These are phyloP conservation scores for Ceratonia siliqua DNA, from an alignment of 306 rosid species.

Conservation along the genomic window DNA sequence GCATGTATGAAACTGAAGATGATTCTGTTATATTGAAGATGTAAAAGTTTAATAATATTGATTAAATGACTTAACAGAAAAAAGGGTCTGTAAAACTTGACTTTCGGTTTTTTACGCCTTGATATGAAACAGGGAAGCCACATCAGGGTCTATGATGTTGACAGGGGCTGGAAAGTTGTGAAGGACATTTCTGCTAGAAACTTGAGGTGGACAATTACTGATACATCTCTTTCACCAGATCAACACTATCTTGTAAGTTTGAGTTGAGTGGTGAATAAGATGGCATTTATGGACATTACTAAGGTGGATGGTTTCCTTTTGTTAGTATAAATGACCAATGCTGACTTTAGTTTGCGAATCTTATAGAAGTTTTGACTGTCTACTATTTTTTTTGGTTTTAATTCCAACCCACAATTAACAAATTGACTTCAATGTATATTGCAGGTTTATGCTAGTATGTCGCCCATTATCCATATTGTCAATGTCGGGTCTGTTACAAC, in stretches of 20 bases:
- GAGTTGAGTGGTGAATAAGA: neutral
- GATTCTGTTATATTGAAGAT: conserved; percentile 18
- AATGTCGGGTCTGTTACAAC: conserved; percentile 63
- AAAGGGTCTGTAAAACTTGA: conserved; percentile 16
- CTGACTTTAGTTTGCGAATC: conserved; percentile 16
- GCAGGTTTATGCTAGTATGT: conserved; percentile 97
- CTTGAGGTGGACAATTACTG: conserved; percentile 92
- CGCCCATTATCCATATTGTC: conserved; percentile 74
- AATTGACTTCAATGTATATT: conserved; percentile 33
- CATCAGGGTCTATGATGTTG: conserved; percentile 81
- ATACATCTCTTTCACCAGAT: conserved; percentile 89
- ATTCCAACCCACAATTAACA: conserved; percentile 1
- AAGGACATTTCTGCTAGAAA: conserved; percentile 78
- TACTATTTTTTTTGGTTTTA: neutral
- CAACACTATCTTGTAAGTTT: conserved; percentile 74
- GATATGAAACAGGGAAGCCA: conserved; percentile 68
- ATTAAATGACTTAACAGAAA: neutral
- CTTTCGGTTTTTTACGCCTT: conserved; percentile 21
- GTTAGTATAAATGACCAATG: neutral
- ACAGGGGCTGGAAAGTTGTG: conserved; percentile 76
- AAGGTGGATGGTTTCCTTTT: conserved; percentile 19
- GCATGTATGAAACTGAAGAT: conserved; percentile 21
- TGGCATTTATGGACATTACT: conserved; percentile 15
- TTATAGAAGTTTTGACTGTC: conserved; percentile 13
- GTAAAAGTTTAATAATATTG: conserved; percentile 4